Base-by-base conservation (phyloP, 768 basidiomycete species). In the Clathrus columnatus region DNA sequence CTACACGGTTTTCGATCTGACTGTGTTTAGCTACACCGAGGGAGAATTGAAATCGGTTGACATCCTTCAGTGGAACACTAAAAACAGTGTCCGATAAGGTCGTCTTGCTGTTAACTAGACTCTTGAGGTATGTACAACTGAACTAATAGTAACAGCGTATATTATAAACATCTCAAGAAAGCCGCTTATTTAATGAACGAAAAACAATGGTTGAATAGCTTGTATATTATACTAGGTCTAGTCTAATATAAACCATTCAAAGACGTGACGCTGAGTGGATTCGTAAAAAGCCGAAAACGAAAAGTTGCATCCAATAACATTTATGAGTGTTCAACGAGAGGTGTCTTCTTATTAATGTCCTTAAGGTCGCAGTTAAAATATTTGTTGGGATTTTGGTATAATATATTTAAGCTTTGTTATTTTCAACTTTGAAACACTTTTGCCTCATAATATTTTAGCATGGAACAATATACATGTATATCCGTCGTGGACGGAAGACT, bases 281-380 rank as follows among this genome's bases (percentile, higher is more conserved):
- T 60, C 90, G 93, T 87, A 92, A 66, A 94, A 96, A 72, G 92
- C 93, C 11, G 92, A 98, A 66, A 98, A 98, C 66, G 95, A 99
- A 72, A 76, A 95, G 30, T 95, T 96, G 91, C 92, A 95, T 68
- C 75, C 93, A 51, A 87, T 94, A 83, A 96, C 94, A 1, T 99
- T 98, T 73, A 90, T 98, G 90, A 87, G 90, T 6, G 73, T 98
- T 58, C 80, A 82, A 30, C 75, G 90, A 54, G n/a, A n/a, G n/a
- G n/a, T n/a, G n/a, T n/a, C n/a, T n/a, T n/a, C n/a, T n/a, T n/a
- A n/a, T n/a, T n/a, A n/a, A n/a, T n/a, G n/a, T n/a, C n/a, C n/a
- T n/a, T n/a, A n/a, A n/a, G n/a, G n/a, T n/a, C n/a, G n/a, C n/a
- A n/a, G n/a, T n/a, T n/a, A n/a, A n/a, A n/a, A n/a, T n/a, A n/a